Evolutionary conservation across 257 asterid genomes (phyloP).

Genomic region (Linaria vulgaris): DNA sequence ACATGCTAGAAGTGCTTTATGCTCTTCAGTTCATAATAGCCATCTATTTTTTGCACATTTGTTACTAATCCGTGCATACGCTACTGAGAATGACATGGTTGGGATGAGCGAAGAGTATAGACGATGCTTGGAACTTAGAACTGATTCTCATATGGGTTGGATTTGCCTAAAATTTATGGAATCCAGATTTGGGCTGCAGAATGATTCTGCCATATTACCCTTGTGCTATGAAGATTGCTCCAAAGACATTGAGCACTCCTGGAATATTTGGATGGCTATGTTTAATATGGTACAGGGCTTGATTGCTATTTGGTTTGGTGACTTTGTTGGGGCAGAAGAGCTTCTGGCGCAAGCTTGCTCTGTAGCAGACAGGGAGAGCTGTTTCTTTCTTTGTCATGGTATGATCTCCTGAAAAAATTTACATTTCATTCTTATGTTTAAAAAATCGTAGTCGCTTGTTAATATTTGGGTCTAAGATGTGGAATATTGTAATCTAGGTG

Average conservation of each 20-base stretch:
- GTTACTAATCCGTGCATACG: conserved; percentile 80
- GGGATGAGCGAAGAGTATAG: conserved; percentile 53
- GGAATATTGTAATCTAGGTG: background rate
- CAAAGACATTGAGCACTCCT: conserved; percentile 53
- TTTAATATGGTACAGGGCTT: conserved; percentile 79
- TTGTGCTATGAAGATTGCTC: conserved; percentile 65
- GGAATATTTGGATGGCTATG: conserved; percentile 72
- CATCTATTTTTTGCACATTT: conserved; percentile 80
- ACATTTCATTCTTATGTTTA: conserved; percentile 19
- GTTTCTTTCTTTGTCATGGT: conserved; percentile 85
- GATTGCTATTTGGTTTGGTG: conserved; percentile 57
- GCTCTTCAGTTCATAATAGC: conserved; percentile 50
- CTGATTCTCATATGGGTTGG: conserved; percentile 82
- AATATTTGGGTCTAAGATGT: conserved; percentile 3
- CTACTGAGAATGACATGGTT: conserved; percentile 49
- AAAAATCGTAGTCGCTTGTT: background rate
- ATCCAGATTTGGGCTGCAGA: conserved; percentile 56
- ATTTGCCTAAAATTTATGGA: conserved; percentile 72
- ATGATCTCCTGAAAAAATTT: conserved; percentile 26
- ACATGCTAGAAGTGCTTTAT: conserved; percentile 56
- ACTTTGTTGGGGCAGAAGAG: conserved; percentile 72
- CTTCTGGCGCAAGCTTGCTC: conserved; percentile 71
- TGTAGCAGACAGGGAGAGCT: conserved; percentile 54
- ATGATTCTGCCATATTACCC: conserved; percentile 44
- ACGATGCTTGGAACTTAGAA: conserved; percentile 73